These are phyloP conservation scores for Rosa multiflora DNA, from an alignment of 306 rosid species.

Conservation along the genomic window DNA sequence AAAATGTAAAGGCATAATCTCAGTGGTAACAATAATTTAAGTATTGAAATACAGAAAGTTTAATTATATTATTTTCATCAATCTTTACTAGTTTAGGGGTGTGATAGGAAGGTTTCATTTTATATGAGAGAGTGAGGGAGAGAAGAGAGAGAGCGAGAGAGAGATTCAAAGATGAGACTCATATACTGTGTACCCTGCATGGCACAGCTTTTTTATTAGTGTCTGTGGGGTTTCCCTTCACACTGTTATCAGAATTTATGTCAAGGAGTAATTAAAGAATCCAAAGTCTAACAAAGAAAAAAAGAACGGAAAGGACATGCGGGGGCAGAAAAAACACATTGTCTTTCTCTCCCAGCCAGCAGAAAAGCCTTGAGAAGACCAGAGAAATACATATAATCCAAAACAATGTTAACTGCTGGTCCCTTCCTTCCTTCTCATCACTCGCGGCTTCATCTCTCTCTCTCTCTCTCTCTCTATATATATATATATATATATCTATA, in stretches of 20 bases:
- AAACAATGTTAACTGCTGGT: constrained; percentile 51
- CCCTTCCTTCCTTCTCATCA: constrained; percentile 28
- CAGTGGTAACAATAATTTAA: too few species aligned
- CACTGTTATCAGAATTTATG: constrained; percentile 45
- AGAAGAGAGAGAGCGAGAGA: constrained; percentile 21
- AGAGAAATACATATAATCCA: constrained; percentile 23
- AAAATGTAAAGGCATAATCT: background rate
- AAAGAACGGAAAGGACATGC: background rate
- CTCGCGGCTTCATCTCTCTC: background rate
- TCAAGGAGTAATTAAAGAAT: constrained; percentile 34
- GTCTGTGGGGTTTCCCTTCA: constrained; percentile 27
- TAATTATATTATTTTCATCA: background rate
- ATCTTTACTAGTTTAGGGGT: constrained; percentile 4
- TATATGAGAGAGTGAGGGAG: constrained; percentile 31
- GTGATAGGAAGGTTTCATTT: constrained; percentile 42
- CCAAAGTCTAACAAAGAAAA: constrained; percentile 18
- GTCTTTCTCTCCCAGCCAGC: constrained; percentile 35
- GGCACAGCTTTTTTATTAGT: constrained; percentile 26
- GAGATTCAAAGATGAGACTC: constrained; percentile 50
- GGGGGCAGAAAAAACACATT: constrained; percentile 16
- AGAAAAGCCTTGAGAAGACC: constrained; percentile 22
- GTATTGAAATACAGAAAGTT: background rate
- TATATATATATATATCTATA: too few species aligned
- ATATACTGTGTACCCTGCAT: constrained; percentile 45
- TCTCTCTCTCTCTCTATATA: background rate